These are phyloP conservation scores for Medicago lupulina DNA, from an alignment of 306 rosid genomes.

Conservation along the genomic window DNA sequence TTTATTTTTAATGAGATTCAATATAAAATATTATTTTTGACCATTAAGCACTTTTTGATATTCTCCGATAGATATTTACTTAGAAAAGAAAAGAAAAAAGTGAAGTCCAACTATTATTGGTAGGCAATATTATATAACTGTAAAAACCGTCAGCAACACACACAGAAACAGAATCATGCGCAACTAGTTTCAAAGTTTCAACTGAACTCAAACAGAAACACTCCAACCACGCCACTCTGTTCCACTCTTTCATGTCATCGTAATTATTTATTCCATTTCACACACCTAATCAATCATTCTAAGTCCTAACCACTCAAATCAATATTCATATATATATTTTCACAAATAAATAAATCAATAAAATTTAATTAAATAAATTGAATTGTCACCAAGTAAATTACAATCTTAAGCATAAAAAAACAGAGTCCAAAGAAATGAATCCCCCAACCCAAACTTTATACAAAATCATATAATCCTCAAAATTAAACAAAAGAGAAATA, in stretches of 20 bases:
- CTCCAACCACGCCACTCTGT: conserved; percentile 43
- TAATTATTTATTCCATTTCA: neutral
- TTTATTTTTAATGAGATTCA: no score
- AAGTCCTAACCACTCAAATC: neutral
- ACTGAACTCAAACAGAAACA: conserved; percentile 42
- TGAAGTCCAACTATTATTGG: neutral
- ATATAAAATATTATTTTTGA: no score
- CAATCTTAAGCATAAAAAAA: conserved; percentile 9
- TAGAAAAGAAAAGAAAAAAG: neutral
- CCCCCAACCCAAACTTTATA: conserved; percentile 37
- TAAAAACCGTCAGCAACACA: conserved; percentile 46
- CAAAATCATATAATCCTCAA: conserved; percentile 29
- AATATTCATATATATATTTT: neutral
- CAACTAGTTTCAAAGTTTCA: conserved; percentile 36
- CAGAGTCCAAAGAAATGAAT: conserved; percentile 8
- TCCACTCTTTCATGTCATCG: conserved; percentile 10
- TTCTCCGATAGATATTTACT: no score
- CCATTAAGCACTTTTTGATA: no score
- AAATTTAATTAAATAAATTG: conserved; percentile 46
- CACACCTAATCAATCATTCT: neutral
- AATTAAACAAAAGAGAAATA: neutral
- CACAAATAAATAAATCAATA: neutral
- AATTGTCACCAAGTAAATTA: conserved; percentile 37
- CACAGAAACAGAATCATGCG: conserved; percentile 36
- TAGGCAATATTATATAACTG: conserved; percentile 23